Base-by-base conservation (phyloP, 2,329 filamentous ascomycete genomes). In the Leptoxyphium fumago region DNA sequence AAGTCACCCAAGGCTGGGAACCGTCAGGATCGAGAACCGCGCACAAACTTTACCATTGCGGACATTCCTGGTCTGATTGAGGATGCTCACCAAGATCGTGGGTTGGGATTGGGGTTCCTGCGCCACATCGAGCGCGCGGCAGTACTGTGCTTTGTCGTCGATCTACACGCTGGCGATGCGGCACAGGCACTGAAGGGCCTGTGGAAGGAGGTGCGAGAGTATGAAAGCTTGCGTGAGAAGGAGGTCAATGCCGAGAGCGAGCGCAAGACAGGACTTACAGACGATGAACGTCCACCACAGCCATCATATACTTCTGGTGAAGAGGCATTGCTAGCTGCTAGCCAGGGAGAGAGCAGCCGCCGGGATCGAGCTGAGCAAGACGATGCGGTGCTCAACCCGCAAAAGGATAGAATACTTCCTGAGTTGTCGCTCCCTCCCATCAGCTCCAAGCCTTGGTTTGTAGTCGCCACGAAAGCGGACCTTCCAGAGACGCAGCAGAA, bases 1-100 rank as follows among this genome's bases (percentile, higher is more conserved):
- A 41, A 21, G 41, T 26, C 7, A 7, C 21, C 21, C 42, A 32
- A 15, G 42, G 36, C 10, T 14, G 54, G 69, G 61, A 61, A 70
- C 61, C 65, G 72, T 40, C 21, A 26, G 21, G 21, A 26, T 26
- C 21, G 21, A 26, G 56, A 73, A 65, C 59, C 75, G 1, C 75
- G 87, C 29, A 86, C 82, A 1, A 79, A 83, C 45, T 94, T 96
- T 63, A 94, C 85, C 8, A 82, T 98, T 47, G 91, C 91, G 13
- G 91, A 98, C 61, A 96, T 98, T 45, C 91, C 91, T 1, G 91
- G 91, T 1, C 69, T 98, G 47, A 86, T 98, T 40, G 81, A 93
- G 61, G 87, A 85, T 51, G 91, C 91, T 0, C 89, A 96, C 64
- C 73, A 94, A 8, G 88, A 98, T 64, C 82, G 80, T 51, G 91